phyloP scores from a whole-genome alignment of 75 land plant species.

The Larix kaempferi region DNA sequence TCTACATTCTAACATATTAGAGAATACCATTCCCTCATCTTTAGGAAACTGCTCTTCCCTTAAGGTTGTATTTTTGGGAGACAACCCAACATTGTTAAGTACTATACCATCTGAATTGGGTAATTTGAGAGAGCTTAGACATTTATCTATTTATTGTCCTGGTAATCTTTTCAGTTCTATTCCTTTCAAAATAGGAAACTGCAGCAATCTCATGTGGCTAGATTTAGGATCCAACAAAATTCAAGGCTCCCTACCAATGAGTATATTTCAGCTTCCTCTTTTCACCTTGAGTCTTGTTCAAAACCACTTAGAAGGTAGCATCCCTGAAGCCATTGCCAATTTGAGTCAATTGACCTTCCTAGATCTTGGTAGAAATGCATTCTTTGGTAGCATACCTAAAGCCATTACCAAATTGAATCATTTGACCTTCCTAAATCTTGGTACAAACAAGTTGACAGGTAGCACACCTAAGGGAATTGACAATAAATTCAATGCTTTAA shows the following conservation, averaged over 20 bases:
- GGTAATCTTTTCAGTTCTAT: not conserved
- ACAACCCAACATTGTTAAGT: no score
- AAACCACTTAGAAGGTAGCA: not conserved
- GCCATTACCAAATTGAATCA: not conserved
- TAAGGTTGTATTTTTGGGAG: not conserved
- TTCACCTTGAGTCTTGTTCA: not conserved
- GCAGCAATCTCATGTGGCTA: no score
- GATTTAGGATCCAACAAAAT: not conserved
- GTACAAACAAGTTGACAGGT: not conserved
- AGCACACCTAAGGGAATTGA: not conserved
- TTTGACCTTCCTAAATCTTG: not conserved
- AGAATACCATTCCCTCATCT: not conserved
- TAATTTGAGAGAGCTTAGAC: not conserved
- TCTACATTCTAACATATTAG: not conserved
- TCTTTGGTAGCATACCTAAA: not conserved
- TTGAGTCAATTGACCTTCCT: not conserved
- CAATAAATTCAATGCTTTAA: not conserved
- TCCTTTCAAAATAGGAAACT: not conserved
- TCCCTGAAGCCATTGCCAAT: not conserved
- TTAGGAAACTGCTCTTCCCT: not conserved
- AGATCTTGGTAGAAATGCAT: not conserved
- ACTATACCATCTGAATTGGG: not conserved
- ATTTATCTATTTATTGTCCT: no score
- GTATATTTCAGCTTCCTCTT: not conserved
- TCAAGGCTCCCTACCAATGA: not conserved